Evolutionary conservation across 208 protist genomes (phyloP), one percentile per base, ranked within the genome.

Genomic region (Trypanosoma caninum): DNA sequence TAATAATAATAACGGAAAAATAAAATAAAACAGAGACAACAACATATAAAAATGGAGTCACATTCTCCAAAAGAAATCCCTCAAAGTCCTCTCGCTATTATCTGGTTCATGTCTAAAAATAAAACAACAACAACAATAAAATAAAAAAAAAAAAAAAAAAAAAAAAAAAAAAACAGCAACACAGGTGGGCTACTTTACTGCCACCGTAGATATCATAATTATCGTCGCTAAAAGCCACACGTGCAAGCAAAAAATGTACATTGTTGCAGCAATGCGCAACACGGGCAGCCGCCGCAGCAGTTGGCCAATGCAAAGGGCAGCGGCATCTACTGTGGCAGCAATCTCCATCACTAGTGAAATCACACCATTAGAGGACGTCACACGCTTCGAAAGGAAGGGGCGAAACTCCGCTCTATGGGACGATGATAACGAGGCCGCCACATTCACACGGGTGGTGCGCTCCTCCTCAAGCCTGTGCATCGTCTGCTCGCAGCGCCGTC

Each of bases 241-340:
- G 42, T 89, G 82, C 30, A 89, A 57, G 30, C 80, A 67, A 5
- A 59, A 10, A n/a, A 89, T 58, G 50, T 89, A 89, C 22, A 71
- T 27, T 46, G 72, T 65, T 22, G 70, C 28, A 9, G 46, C n/a
- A 25, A 89, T 62, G 10, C 82, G 78, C 34, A 72, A 56, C 28
- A 78, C 22, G 44, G 72, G 67, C 25, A 46, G 41, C 11, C 75
- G 68, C 4, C 50, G 53, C 14, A 89, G 65, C 25, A 68, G 10
- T 27, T 58, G 57, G n/a, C 61, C 72, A 8, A 82, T 23, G 16
- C 56, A 60, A 11, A 89, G 2, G 10, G 65, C 69, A 11, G 52
- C 28, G 20, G 41, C 52, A 46, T 89, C 82, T 9, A 86, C 20
- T 14, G 33, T 22, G 18, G 40, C 45, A 25, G 77, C 13, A 31